phyloP scores from a whole-genome alignment of 2,329 filamentous ascomycete species.

The Exophiala phaeomuriformis region DNA sequence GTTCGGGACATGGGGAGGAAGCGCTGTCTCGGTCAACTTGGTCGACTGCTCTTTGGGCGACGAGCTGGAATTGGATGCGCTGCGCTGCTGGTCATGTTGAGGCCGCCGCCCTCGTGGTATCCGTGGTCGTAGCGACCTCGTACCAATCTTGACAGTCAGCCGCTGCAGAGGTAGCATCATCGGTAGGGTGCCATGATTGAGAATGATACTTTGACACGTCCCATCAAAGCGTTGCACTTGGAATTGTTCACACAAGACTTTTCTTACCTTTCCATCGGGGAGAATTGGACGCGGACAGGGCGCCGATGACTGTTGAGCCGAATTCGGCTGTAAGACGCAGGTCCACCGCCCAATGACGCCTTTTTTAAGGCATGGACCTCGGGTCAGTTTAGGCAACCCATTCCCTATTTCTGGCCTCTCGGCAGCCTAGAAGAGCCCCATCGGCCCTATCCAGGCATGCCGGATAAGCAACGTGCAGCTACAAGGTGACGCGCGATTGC shows the following conservation, averaged over 20 bases:
- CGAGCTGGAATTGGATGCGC: slow-evolving; percentile 3
- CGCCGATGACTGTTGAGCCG: not conserved
- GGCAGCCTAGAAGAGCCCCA: too few relatives aligned
- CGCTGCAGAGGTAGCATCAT: slow-evolving; percentile 17
- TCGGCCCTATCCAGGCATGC: not conserved
- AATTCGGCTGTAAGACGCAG: not conserved
- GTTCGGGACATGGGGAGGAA: slow-evolving; percentile 13
- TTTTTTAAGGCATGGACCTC: not conserved
- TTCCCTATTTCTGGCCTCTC: too few relatives aligned
- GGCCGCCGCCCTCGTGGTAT: slow-evolving; percentile 9
- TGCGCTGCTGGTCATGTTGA: slow-evolving; percentile 10
- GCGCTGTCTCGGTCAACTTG: not conserved
- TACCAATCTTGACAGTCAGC: slow-evolving; percentile 16
- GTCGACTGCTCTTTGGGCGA: slow-evolving; percentile 6
- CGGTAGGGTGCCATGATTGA: slow-evolving; percentile 6
- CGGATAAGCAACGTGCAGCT: not conserved
- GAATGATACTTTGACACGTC: not conserved
- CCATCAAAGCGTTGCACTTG: not conserved
- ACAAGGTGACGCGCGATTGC: not conserved
- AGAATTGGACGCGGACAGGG: not conserved
- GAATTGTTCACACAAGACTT: slow-evolving; percentile 1
- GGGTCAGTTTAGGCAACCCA: too few relatives aligned
- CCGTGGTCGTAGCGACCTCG: slow-evolving; percentile 14
- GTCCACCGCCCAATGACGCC: slow-evolving; percentile 10
- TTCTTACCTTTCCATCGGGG: slow-evolving; percentile 2